phyloP scores from a whole-genome alignment of 2,329 filamentous ascomycete genomes.

The Botryotinia convoluta region DNA sequence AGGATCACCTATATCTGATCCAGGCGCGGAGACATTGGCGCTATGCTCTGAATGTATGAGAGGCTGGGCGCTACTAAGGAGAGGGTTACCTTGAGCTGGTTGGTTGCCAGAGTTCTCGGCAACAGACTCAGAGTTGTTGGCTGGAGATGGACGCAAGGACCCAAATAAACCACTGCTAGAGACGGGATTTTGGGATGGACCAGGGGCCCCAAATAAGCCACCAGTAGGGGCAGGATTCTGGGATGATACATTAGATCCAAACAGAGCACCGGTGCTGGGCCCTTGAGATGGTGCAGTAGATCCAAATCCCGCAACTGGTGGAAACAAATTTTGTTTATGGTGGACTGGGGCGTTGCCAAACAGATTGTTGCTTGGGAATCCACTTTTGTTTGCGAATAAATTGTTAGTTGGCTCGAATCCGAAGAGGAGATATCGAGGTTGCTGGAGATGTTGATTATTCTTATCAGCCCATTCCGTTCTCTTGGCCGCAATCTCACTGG shows the following conservation, averaged over 20 bases:
- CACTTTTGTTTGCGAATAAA: slow-evolving; percentile 3
- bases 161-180: not conserved
- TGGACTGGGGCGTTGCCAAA: not conserved
- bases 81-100: not conserved
- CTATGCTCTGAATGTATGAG: not conserved
- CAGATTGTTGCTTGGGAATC: not conserved
- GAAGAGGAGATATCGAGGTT: slow-evolving; percentile 13
- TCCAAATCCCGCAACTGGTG: not conserved
- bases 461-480: slow-evolving; percentile 33
- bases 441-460: slow-evolving; percentile 37
- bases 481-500: slow-evolving; percentile 39
- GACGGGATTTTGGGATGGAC: not conserved
- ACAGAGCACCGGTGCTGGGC: not conserved
- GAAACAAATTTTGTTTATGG: not conserved
- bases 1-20: not conserved
- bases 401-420: slow-evolving; percentile 3
- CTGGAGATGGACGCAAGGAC: not conserved
- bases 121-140: not conserved
- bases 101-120: not conserved
- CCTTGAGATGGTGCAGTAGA: not conserved
- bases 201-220: not conserved
- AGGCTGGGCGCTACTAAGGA: not conserved
- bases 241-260: not conserved
- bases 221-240: not conserved
- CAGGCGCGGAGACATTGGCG: not conserved